Evolutionary conservation across 2,329 filamentous ascomycete genomes (phyloP), one percentile per base, ranked within the genome.

Genomic region (Aureobasidium vineae): DNA sequence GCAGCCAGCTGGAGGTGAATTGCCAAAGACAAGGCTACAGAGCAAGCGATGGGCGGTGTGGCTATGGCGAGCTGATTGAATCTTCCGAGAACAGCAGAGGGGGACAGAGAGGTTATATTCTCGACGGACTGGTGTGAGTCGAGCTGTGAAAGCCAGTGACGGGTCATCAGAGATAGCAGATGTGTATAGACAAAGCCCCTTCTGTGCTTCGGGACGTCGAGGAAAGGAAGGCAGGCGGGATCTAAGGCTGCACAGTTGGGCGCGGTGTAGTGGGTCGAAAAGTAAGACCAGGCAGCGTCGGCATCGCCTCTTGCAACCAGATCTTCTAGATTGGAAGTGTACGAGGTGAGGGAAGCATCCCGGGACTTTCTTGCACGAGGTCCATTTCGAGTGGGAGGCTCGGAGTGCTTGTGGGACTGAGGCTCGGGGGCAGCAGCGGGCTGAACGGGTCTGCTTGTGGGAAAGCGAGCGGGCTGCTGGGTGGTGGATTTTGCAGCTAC

Each of bases 201-300:
- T 16, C 49, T 64, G 38, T 64, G 61, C 36, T 64, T 64, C 2
- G 49, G 26, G 6, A 64, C 47, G 36, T 64, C 61, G 61, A 53
- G 19, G 6, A 54, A 53, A 11, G 61, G 61, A 2, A 64, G 61
- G 26, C 38, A 26, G 21, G 47, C 26, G 16, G 61, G 33, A 16
- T 64, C 61, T 38, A 64, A 36, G 26, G 61, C 61, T 10, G 61
- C 7, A 36, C 61, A 64, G 11, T 64, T 19, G 49, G 47, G 36
- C 11, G 26, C 33, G 26, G 61, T 64, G n/a, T 64, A 64, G 26
- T 64, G 47, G 49, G 49, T 23, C 5, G 8, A 23, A 36, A 64
- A 64, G 38, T 53, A 64, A 38, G 61, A 53, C 61, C 61, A 64
- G 15, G 61, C 61, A 54, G 47, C 61, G 15, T n/a, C n/a, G 26